These are phyloP conservation scores for Cucurbita argyrosperma DNA, from an alignment of 306 rosid species.

Conservation along the genomic window DNA sequence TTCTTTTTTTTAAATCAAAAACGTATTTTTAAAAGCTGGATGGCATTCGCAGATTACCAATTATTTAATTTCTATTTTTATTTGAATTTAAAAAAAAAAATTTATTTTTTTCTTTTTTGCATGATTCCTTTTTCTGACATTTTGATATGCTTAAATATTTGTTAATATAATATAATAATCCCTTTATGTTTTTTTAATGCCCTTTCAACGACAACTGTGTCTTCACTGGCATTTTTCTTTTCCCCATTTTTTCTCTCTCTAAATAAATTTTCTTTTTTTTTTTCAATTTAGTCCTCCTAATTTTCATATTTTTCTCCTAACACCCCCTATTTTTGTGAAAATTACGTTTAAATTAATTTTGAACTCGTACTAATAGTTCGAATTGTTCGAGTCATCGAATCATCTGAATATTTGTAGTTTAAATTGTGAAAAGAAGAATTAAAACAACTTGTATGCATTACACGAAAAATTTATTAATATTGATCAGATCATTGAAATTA, in stretches of 20 bases:
- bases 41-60: constrained; percentile 1
- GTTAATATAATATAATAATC: neutral
- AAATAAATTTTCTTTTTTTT: neutral
- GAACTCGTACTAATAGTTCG: no score
- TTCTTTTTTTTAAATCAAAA: neutral
- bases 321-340: neutral
- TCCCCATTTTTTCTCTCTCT: neutral
- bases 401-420: no score
- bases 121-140: constrained; percentile 1
- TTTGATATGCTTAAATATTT: constrained; percentile 4
- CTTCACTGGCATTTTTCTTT: constrained; percentile 7
- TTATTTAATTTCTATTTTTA: neutral
- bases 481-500: no score
- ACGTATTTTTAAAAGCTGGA: constrained; percentile 2
- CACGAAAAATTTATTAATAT: no score
- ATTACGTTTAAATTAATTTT: no score
- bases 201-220: neutral
- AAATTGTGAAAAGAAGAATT: no score
- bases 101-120: neutral
- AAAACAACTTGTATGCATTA: no score
- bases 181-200: neutral
- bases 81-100: neutral
- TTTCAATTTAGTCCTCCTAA: neutral
- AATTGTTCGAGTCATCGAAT: no score
- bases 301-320: neutral